These are phyloP conservation scores for Diaporthe sp. DNA, from an alignment of 2,329 filamentous ascomycete species.

Conservation along the genomic window DNA sequence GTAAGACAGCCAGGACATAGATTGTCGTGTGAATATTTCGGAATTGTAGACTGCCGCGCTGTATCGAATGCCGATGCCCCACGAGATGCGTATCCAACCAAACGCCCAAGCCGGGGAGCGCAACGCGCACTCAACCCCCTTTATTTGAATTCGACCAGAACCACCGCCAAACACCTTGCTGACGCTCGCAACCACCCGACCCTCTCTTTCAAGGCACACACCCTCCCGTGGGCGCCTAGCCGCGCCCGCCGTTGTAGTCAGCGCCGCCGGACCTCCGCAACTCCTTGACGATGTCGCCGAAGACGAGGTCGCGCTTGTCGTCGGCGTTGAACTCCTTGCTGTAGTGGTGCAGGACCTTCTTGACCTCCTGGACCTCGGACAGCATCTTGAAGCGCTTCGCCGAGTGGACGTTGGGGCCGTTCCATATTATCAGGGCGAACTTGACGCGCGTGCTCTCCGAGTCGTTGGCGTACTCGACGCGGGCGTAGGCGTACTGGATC, in stretches of 20 bases:
- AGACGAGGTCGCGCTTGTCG: constrained; percentile 71
- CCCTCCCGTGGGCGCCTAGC: constrained; percentile 48
- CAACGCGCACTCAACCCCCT: constrained; percentile 14
- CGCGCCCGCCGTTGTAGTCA: constrained; percentile 77
- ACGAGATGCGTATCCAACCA: constrained; percentile 30
- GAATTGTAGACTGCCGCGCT: constrained; percentile 23
- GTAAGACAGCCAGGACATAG: too few species aligned
- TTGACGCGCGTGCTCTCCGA: constrained; percentile 77
- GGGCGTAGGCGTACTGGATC: constrained; percentile 76
- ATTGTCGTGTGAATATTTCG: background rate
- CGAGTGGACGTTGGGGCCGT: constrained; percentile 64
- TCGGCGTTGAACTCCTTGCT: constrained; percentile 74
- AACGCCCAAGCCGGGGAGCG: constrained; percentile 18
- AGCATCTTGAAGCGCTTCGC: constrained; percentile 29
- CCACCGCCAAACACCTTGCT: constrained; percentile 29
- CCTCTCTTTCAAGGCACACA: too few species aligned
- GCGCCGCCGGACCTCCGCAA: constrained; percentile 77
- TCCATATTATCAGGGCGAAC: constrained; percentile 77
- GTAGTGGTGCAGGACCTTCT: constrained; percentile 71
- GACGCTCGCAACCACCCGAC: constrained; percentile 11
- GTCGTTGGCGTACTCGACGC: constrained; percentile 79
- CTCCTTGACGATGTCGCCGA: constrained; percentile 70
- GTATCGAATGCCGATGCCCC: constrained; percentile 31
- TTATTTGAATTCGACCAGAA: constrained; percentile 15
- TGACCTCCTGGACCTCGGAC: constrained; percentile 63